Evolutionary conservation across 805 yeast genomes (phyloP), one percentile per base, ranked within the genome.

Genomic region (Candida boidinii): DNA sequence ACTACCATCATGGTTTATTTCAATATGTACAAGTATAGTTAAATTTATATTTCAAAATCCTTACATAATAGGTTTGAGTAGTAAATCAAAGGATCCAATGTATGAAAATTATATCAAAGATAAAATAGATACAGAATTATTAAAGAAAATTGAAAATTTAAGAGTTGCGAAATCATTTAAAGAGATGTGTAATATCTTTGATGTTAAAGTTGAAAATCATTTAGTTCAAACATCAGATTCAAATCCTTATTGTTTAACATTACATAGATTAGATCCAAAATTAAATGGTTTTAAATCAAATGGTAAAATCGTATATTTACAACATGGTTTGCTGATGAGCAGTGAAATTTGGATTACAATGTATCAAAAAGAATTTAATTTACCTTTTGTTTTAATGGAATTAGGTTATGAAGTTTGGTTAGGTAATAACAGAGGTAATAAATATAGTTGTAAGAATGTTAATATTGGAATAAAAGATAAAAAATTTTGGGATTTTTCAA

Each of bases 351-450:
- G 49, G 68, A 75, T 51, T 36, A 62, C 36, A 55, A 68, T 38
- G 64, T 69, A 38, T 38, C 57, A 41, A 2, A 42, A 38, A 4
- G 34, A 44, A 9, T 62, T 66, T 29, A 75, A 77, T 41, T 57
- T 92, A 30, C 95, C 96, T 0, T 79, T 82, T 47, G 60, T 73
- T 3, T 63, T 88, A 18, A 77, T 76, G 35, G 88, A 87, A 34
- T 53, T 74, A 29, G 96, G 96, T 1, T 90, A 75, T 54, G 98
- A 90, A 51, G 96, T 90, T 5, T 90, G 94, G 90, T 62, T 90
- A 41, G 97, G 97, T 1, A 86, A 85, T 54, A 86, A 85, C 49
- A 67, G 95, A 37, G 95, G 95, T 9, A 92, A 90, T 58, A 90
- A 88, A 61, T 88, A 88, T 58, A 79, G 92, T 3, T 77, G 83